Evolutionary conservation across 345 rosid species (phyloP), one percentile per base, ranked within the genome.

Genomic region (Camelina neglecta): DNA sequence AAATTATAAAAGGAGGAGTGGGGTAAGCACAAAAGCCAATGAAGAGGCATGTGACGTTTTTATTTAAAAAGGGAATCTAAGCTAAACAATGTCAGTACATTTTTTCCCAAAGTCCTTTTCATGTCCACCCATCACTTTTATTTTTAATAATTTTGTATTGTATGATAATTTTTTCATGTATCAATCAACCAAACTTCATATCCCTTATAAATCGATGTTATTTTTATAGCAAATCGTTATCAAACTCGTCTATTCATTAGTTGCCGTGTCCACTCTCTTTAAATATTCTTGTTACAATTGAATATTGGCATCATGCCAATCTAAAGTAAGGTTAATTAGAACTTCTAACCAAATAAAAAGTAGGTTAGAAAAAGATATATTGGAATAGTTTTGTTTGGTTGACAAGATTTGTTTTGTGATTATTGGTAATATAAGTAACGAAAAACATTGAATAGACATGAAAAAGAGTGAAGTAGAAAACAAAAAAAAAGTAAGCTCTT

Each of bases 21-120:
- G 56, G 56, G 55, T 6, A 7, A 54, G 49, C 60, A 67, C 50
- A 54, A 18, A 24, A 31, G 13, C 18, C 65, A 44, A 31, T 51
- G 65, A 29, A 9, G 55, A 31, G 55, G 56, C 74, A 44, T 69
- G 73, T 69, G 65, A 45, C 47, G 74, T 45, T 26, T 58, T 65
- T 6, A 2, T 6, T 38, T 38, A 8, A 31, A 48, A 31, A 31
- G 47, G 23, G 65, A 58, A 58, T 58, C 74, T 69, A 69, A 24
- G 38, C 50, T 54, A 69, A 69, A 56, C n/a, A 56, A 9, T 42
- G 64, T 42, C 64, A 44, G 57, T 29, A 41, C 4, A 4, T 26
- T 58, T 57, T 29, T 23, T n/a, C 38, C 38, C 50, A 15, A 29
- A 7, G 20, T 13, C 38, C 41, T 68, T 68, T 39, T 39, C 65